Conservation (phyloP, 2,329 filamentous ascomycete species). For the Huntiella bhutanensis region DNA sequence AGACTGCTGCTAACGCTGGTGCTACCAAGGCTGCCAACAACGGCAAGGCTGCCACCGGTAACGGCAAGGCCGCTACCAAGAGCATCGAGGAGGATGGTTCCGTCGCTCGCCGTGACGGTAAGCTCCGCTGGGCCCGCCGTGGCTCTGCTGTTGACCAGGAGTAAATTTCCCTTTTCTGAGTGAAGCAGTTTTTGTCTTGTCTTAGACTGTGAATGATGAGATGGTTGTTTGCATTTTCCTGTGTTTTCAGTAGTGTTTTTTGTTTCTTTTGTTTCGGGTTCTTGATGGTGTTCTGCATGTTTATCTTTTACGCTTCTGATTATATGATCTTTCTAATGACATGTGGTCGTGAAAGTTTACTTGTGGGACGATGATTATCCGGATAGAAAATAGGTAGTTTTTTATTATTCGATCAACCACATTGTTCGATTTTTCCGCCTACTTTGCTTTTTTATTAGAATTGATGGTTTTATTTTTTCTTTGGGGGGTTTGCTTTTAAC, state of each 20-base stretch:
- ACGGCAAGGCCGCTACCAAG: background rate
- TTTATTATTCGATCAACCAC: conserved; percentile 1
- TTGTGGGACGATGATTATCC: background rate
- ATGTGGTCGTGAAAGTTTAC: too few species aligned
- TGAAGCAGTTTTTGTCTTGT: background rate
- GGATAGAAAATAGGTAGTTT: conserved; percentile 5
- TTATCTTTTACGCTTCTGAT: background rate
- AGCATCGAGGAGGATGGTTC: background rate
- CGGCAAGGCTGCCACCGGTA: background rate
- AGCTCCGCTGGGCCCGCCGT: conserved; percentile 10
- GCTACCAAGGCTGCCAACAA: background rate
- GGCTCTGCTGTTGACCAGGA: background rate
- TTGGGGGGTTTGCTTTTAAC: too few species aligned
- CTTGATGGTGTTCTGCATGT: background rate
- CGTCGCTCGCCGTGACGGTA: conserved; percentile 2
- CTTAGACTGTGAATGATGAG: background rate
- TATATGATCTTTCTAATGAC: background rate
- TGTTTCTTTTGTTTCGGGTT: background rate
- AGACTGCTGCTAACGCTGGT: conserved; percentile 3
- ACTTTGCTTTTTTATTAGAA: background rate
- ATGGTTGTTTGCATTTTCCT: background rate
- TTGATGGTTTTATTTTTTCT: conserved; percentile 1
- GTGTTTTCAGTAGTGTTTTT: background rate
- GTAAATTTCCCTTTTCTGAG: background rate
- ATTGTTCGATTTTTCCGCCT: background rate